Evolutionary conservation across 345 rosid species (phyloP).

Genomic region (Corchorus olitorius): DNA sequence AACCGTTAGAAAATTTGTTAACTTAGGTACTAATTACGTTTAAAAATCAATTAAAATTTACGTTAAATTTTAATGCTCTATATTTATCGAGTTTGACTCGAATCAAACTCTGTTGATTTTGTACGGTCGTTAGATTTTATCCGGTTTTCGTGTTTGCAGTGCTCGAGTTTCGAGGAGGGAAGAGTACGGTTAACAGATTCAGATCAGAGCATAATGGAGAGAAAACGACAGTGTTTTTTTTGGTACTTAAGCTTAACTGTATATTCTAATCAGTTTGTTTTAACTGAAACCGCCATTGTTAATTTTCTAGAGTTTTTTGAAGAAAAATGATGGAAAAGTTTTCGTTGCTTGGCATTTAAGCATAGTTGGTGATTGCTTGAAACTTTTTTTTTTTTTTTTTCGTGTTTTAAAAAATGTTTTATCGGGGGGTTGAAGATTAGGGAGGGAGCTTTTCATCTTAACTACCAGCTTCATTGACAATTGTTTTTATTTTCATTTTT

Average conservation of each 20-base stretch:
- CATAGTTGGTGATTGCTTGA: conserved; percentile 53
- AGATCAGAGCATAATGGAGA: conserved; percentile 32
- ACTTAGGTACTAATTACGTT: conserved; percentile 21
- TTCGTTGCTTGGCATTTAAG: conserved; percentile 57
- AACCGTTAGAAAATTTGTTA: conserved; percentile 16
- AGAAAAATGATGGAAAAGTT: not conserved
- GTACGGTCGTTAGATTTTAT: not conserved
- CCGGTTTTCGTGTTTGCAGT: conserved; percentile 24
- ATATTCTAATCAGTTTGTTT: not conserved
- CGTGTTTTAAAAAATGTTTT: conserved; percentile 16
- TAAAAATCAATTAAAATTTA: conserved; percentile 20
- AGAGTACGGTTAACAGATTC: conserved; percentile 11
- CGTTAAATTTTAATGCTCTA: conserved; percentile 4
- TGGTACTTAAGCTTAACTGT: not conserved
- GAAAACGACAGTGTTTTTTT: conserved; percentile 31
- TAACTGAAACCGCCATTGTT: conserved; percentile 27
- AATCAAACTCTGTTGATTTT: conserved; percentile 10
- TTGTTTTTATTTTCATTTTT: conserved; percentile 18
- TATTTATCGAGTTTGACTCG: conserved; percentile 14
- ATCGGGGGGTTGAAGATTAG: conserved; percentile 22
- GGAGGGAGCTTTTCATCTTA: conserved; percentile 23
- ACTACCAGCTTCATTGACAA: conserved; percentile 22
- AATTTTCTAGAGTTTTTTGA: conserved; percentile 6
- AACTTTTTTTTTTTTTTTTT: conserved; percentile 27
- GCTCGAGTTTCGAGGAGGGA: conserved; percentile 28